Evolutionary conservation across 2,329 filamentous ascomycete species (phyloP).

Genomic region (Paracoccidioides brasiliensis): DNA sequence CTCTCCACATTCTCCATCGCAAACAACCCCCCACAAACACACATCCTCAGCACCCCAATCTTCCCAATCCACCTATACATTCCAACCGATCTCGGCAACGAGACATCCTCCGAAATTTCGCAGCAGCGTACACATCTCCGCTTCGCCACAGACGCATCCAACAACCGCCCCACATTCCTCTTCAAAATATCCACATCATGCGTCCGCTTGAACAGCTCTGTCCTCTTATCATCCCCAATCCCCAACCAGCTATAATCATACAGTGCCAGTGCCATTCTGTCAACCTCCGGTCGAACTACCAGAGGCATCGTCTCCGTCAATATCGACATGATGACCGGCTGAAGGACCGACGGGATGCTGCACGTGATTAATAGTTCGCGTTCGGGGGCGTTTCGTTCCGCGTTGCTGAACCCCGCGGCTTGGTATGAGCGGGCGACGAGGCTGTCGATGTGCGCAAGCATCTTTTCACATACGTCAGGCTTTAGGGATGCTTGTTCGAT

Average conservation of each 20-base stretch:
- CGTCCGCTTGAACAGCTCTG: constrained; percentile 47
- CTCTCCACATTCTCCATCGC: constrained; percentile 17
- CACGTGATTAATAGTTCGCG: constrained; percentile 41
- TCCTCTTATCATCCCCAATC: constrained; percentile 44
- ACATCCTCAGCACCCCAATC: constrained; percentile 24
- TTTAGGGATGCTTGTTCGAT: constrained; percentile 42
- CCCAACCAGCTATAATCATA: constrained; percentile 58
- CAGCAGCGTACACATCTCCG: constrained; percentile 48
- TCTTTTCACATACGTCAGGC: constrained; percentile 48
- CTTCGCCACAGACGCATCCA: constrained; percentile 17
- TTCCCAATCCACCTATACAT: constrained; percentile 28
- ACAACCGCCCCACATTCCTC: constrained; percentile 26
- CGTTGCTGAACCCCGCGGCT: constrained; percentile 30
- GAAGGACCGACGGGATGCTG: constrained; percentile 38
- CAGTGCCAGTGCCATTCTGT: constrained; percentile 58
- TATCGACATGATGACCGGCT: constrained; percentile 36
- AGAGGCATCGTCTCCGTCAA: constrained; percentile 40
- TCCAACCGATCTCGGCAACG: constrained; percentile 23
- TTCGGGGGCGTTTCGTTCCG: constrained; percentile 37
- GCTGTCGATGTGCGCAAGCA: constrained; percentile 52
- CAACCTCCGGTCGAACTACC: constrained; percentile 46
- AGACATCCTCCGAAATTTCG: constrained; percentile 51
- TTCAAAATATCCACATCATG: constrained; percentile 47
- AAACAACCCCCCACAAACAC: constrained; percentile 32
- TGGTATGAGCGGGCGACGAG: constrained; percentile 49